phyloP scores from a whole-genome alignment of 139 green algal genomes.

The Micromonas pusilla region DNA sequence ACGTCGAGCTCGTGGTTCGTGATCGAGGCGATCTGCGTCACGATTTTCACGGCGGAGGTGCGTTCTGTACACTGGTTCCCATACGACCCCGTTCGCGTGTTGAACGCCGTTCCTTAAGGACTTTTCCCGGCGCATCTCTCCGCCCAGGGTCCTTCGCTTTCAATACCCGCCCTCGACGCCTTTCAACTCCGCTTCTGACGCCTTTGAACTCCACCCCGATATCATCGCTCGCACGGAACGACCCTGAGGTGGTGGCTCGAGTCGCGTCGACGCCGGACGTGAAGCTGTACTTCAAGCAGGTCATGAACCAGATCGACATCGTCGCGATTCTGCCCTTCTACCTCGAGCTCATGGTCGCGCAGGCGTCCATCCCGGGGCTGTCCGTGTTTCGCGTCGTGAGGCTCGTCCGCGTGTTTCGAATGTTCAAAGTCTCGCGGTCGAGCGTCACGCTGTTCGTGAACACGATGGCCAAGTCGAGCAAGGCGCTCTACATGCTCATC shows the following conservation, averaged over 20 bases:
- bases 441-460: slow-evolving; percentile 24
- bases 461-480: slow-evolving; percentile 15
- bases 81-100: too few species aligned
- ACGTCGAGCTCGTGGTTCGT: slow-evolving; percentile 12
- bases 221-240: too few species aligned
- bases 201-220: too few species aligned
- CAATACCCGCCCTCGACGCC: too few species aligned
- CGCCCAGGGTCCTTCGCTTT: too few species aligned
- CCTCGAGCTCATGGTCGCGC: slow-evolving; percentile 26
- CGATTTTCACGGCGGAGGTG: slow-evolving; percentile 35
- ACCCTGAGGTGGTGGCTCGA: too few species aligned
- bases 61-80: too few species aligned
- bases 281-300: slow-evolving; percentile 20
- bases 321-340: slow-evolving; percentile 38
- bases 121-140: too few species aligned
- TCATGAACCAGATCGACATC: slow-evolving; percentile 37
- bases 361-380: slow-evolving; percentile 15
- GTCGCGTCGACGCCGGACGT: background rate
- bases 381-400: slow-evolving; percentile 33
- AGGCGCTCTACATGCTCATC: slow-evolving; percentile 35
- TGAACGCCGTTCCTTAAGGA: too few species aligned
- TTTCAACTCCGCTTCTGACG: too few species aligned
- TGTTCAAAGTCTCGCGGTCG: slow-evolving; percentile 22
- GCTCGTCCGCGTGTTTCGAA: slow-evolving; percentile 27
- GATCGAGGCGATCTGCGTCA: slow-evolving; percentile 30